Evolutionary conservation across 345 rosid species (phyloP).

Genomic region (Citrus mangshanensis): DNA sequence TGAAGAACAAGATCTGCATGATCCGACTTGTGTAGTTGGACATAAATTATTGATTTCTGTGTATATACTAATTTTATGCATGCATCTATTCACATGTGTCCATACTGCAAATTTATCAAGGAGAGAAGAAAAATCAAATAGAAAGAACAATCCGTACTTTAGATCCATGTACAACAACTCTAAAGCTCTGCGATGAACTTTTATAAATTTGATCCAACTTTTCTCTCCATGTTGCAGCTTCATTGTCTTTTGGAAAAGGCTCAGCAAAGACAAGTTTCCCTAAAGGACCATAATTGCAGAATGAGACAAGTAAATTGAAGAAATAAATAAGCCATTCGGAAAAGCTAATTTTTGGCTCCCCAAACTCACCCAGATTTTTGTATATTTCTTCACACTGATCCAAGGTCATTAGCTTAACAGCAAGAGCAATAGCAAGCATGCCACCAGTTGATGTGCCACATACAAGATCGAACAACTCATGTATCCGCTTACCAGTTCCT

Average conservation of each 20-base stretch:
- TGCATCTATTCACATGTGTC: background rate
- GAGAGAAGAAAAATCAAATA: conserved; percentile 8
- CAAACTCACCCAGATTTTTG: conserved; percentile 83
- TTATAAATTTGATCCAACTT: conserved; percentile 94
- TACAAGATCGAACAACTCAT: conserved; percentile 93
- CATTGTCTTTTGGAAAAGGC: conserved; percentile 89
- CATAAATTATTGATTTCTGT: background rate
- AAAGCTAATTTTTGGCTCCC: conserved; percentile 3
- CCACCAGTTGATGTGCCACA: conserved; percentile 99
- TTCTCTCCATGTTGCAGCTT: conserved; percentile 99
- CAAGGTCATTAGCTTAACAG: conserved; percentile 86
- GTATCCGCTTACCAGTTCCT: conserved; percentile 92
- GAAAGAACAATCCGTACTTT: conserved; percentile 51
- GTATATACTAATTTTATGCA: background rate
- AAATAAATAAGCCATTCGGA: conserved; percentile 1
- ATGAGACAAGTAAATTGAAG: conserved; percentile 4
- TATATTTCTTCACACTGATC: conserved; percentile 93
- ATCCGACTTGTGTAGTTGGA: background rate
- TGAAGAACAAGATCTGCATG: background rate
- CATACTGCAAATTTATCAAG: background rate
- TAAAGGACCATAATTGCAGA: conserved; percentile 29
- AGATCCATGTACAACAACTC: conserved; percentile 99
- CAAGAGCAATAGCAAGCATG: conserved; percentile 97
- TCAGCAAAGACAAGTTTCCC: conserved; percentile 99
- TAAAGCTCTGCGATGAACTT: conserved; percentile 97